Base-by-base conservation (phyloP, 2,329 filamentous ascomycete species). In the Pseudogymnoascus sp. region DNA sequence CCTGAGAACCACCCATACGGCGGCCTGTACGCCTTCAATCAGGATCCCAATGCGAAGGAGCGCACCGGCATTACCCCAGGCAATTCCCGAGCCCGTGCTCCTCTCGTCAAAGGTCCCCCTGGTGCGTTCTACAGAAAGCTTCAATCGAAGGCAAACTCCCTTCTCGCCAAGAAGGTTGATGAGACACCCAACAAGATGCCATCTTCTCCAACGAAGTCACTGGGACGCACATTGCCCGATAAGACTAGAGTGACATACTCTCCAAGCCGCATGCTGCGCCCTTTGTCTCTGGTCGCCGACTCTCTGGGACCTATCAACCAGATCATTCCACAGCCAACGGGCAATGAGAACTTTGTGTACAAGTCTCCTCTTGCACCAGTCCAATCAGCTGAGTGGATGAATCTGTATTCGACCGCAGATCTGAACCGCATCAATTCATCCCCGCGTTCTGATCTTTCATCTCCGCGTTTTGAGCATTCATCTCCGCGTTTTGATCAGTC, bases 311-410 rank as follows among this genome's bases (percentile, higher is more conserved):
- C 60, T 25, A 41, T 61, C 36, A 61, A 61, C 11, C 36, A 13
- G 4, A 7, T 39, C 21, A 23, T 61, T 2, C 34, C 39, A 25
- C 19, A 39, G 8, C 60, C 60, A 11, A n/a, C 36, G 4, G 6
- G 2, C 14, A 21, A 11, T 1, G 63, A 68, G 48, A 68, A 67
- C 36, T 72, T 70, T 28, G 19, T 69, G 4, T 73, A 73, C 51
- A 67, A 69, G 16, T 71, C 71, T 10, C 70, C 72, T 6, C 66
- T 71, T 36, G 71, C 72, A 16, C 72, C 72, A 31, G 67, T 69
- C 21, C 68, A 68, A 51, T 66, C 67, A 6, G 63, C 65, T 21
- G 69, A 64, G 13, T 73, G 69, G 71, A 65, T 69, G 14, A 45
- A 65, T n/a, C 34, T 74, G 57, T 74, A 74, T 62, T 71, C 65